Base-by-base conservation (phyloP, 768 basidiomycete genomes). In the Dacryopinax spathularia region DNA sequence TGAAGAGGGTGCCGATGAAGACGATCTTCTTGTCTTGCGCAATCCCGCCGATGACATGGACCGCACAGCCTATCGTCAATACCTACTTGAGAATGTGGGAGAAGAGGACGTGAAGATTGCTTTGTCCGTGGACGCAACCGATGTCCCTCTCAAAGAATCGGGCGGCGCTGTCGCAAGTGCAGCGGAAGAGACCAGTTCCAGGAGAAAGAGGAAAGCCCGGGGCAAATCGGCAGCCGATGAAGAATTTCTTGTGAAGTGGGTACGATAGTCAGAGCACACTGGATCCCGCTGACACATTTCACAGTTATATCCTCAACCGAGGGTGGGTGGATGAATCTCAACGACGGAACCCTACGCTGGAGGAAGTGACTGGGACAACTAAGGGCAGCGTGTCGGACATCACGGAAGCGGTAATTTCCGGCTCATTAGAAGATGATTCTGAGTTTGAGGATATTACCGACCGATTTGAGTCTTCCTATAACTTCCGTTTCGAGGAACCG, bases 401-500 rank as follows among this genome's bases (percentile, higher is more conserved):
- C 31, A 66, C 48, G 25, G 64, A 68, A 29, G 4, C 68, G 5
- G 63, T 64, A 41, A 63, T 63, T 0, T 77, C 71, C 67, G 71
- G 56, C 76, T 77, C 66, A 72, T 62, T 33, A 70, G 62, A 66
- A 0, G 65, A 68, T 10, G 69, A 67, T 39, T 68, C 64, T 10
- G 86, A 88, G 5, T 96, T 96, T 68, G 92, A 96, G 62, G 91
- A 95, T 43, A 84, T 89, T 66, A 88, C 85, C 4, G 94, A 96
- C 31, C 83, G 83, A 43, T 99, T 97, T 67, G 96, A 99, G 76
- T 84, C 83, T n/a, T 89, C 88, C 16, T 99, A 97, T 76, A 98
- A 98, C 74, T 96, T 96, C 77, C 85, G 96, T 62, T 99, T 91
- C 72, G 95, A 99, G 73, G 95, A 99, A 74, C 88, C 90, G 84